These are phyloP conservation scores for Lactarius deliciosus DNA, from an alignment of 768 basidiomycete species.

Conservation along the genomic window DNA sequence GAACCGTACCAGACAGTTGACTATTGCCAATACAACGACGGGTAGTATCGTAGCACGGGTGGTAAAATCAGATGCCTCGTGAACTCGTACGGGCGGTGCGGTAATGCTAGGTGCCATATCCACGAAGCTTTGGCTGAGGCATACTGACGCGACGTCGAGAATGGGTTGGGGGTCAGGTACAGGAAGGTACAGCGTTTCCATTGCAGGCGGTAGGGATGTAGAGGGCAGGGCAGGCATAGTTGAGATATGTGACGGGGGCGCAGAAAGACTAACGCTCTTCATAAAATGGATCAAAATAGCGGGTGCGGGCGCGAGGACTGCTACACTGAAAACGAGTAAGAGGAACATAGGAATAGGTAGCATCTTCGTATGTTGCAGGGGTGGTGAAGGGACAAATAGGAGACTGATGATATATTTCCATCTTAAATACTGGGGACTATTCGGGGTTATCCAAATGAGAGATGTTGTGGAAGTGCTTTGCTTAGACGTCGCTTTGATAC, in stretches of 20 bases:
- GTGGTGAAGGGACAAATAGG: not conserved
- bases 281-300: conserved; percentile 6
- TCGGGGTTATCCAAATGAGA: not conserved
- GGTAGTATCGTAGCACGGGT: not conserved
- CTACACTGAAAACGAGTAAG: conserved; percentile 15
- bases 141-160: not conserved
- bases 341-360: conserved; percentile 19
- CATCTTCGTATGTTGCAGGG: conserved; percentile 11
- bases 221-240: not conserved
- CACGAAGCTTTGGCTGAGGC: not conserved
- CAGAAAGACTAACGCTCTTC: conserved; percentile 5
- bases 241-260: conserved; percentile 1
- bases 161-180: not conserved
- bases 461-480: conserved; percentile 11
- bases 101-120: conserved; percentile 2
- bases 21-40: conserved; percentile 14
- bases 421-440: conserved; percentile 9
- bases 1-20: conserved; percentile 17
- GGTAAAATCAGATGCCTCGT: not conserved
- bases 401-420: not conserved
- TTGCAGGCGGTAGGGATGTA: not conserved
- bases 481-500: conserved; percentile 15
- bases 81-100: not conserved
- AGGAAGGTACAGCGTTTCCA: not conserved
- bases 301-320: conserved; percentile 15